Base-by-base conservation (phyloP, 2,329 filamentous ascomycete species). In the Sphaerulina vaccinii region DNA sequence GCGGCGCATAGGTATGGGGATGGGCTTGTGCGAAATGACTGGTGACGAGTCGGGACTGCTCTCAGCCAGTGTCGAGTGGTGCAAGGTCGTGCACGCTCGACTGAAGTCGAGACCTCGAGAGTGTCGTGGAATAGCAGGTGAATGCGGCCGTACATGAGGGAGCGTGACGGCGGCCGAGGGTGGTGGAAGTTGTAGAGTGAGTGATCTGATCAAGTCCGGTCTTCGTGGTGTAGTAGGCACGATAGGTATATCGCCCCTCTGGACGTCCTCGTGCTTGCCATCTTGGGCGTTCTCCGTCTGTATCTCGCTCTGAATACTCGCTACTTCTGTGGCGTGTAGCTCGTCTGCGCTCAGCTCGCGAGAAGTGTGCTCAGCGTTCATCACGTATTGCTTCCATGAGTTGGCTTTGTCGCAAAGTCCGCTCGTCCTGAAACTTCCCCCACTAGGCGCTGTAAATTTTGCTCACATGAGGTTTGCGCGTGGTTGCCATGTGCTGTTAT, bases 41-140 rank as follows among this genome's bases (percentile, higher is more conserved):
- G 93, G 93, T 0, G 91, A 96, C 0, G 90, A 93, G 68, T 95
- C 90, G 3, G 91, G 90, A 4, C 88, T 93, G 1, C 88, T 87
- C 13, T 96, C 89, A 50, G 92, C 91, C 7, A 97, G 80, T 0
- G 88, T 97, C 13, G 92, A 96, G 71, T 97, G 93, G 72, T 97
- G 93, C 18, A 99, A 78, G 67, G 91, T 95, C 9, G 92, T 96
- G 56, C 90, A 93, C 9, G 91, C 91, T 61, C 92, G 82, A 35
- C 92, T 92, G 70, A 96, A 97, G 72, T 97, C 92, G 55, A 96
- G 78, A 37, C 92, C 92, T 50, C 92, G 83, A 23, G 91, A 96
- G 55, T 91, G 85, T 58, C 92, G 84, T 15, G 92, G 92, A 6
- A 97, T 79, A 16, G 42, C 47, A 41, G 54, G 43, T 37, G 56